Conservation (phyloP, 805 yeast species). For the Kuraishia hungarica region DNA sequence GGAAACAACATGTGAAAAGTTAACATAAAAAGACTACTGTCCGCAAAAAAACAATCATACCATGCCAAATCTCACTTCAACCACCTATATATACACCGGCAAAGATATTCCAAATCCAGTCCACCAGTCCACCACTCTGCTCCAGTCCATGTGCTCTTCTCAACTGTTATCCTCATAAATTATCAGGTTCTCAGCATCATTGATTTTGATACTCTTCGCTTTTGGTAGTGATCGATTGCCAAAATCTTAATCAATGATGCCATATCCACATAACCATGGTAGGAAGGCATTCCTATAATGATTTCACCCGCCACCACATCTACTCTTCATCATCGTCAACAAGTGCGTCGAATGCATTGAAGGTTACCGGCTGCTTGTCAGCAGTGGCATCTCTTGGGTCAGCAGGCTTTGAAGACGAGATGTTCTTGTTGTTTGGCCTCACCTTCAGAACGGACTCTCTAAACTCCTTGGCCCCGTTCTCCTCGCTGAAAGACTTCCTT, state of each 20-base stretch:
- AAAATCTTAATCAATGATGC: no score
- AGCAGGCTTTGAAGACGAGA: slow-evolving; percentile 65
- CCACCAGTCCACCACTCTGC: no score
- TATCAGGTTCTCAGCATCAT: slow-evolving; percentile 1
- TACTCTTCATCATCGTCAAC: slow-evolving; percentile 50
- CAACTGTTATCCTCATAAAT: no score
- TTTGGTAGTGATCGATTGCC: no score
- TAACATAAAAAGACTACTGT: no score
- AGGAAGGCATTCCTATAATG: no score
- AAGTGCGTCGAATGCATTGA: slow-evolving; percentile 79
- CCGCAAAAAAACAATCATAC: no score
- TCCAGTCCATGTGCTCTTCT: no score
- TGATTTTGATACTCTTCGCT: not conserved
- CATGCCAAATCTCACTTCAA: no score
- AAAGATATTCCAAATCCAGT: no score
- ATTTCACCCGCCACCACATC: slow-evolving; percentile 14
- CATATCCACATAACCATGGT: not conserved
- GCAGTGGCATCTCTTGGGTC: slow-evolving; percentile 66
- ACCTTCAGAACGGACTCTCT: slow-evolving; percentile 42
- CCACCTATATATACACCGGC: no score
- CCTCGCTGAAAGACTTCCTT: slow-evolving; percentile 36
- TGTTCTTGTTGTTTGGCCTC: slow-evolving; percentile 67
- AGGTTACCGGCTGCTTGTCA: slow-evolving; percentile 54
- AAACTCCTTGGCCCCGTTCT: slow-evolving; percentile 35
- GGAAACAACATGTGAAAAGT: no score